A percentile compares a stretch with the other conserved stretches of the same genome.
Conservation (phyloP, 805 yeast genomes). For the Metschnikowia noctiluminum region DNA sequence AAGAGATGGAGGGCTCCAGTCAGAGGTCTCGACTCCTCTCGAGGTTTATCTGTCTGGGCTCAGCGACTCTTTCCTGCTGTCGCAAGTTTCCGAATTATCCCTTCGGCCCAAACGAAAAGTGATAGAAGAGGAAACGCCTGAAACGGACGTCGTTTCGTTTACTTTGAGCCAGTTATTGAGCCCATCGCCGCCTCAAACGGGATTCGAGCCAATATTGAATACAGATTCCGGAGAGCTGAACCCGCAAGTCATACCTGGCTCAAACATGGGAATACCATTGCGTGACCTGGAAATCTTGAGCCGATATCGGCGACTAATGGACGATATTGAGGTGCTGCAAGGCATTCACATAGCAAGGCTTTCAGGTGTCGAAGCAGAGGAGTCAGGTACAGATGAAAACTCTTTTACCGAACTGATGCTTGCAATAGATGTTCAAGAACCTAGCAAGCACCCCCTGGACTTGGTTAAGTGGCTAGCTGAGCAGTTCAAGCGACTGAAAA, state of each 20-base stretch:
- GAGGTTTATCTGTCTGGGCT: neutral
- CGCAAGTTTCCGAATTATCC: neutral
- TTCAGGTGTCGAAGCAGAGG: neutral
- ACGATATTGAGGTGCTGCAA: slow-evolving; percentile 6
- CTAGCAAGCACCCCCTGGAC: neutral
- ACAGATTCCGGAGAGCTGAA: neutral
- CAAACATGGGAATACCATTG: neutral
- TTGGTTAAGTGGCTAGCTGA: slow-evolving; percentile 2
- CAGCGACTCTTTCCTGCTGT: slow-evolving; percentile 5
- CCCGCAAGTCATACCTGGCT: neutral
- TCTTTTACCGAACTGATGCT: slow-evolving; percentile 8
- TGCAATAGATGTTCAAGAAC: neutral
- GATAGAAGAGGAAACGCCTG: neutral
- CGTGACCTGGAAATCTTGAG: neutral
- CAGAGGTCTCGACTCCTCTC: neutral
- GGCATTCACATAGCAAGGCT: neutral
- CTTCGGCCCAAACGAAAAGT: neutral
- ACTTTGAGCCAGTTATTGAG: neutral
- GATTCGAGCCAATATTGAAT: neutral
- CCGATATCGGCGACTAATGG: slow-evolving; percentile 1
- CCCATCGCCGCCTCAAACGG: neutral
- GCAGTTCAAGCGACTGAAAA: slow-evolving; percentile 4
- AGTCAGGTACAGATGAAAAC: slow-evolving; percentile 1
- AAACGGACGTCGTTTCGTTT: neutral
- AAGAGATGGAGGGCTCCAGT: neutral